A percentile compares a stretch with the other conserved stretches of the same genome.
Conservation (phyloP, 164 flowering plant species). For the Annona cherimola region DNA sequence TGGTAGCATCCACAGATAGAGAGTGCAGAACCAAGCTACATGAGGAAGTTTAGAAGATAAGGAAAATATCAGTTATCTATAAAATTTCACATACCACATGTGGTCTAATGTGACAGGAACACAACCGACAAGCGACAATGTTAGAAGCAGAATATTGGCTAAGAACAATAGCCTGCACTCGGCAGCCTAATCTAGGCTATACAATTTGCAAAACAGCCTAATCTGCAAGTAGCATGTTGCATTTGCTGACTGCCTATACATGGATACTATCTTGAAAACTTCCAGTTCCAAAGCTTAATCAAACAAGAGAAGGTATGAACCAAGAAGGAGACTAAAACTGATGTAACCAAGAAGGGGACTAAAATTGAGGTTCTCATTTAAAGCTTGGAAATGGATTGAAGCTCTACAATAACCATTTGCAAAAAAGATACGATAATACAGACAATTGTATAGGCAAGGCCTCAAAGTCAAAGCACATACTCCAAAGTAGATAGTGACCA, state of each 20-base stretch:
- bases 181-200: too few species aligned
- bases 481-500: slow-evolving; percentile 84
- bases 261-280: too few species aligned
- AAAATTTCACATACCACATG: too few species aligned
- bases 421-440: neutral
- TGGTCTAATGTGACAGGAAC: neutral
- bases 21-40: slow-evolving; percentile 73
- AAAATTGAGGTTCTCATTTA: too few species aligned
- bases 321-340: too few species aligned
- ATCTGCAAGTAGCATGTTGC: too few species aligned
- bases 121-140: neutral
- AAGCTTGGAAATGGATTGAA: neutral
- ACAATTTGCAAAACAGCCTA: too few species aligned
- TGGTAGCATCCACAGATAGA: slow-evolving; percentile 70
- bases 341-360: too few species aligned
- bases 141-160: neutral
- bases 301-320: too few species aligned
- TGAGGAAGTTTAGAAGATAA: slow-evolving; percentile 10
- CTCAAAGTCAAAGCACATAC: slow-evolving; percentile 37
- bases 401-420: neutral
- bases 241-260: too few species aligned
- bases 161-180: too few species aligned
- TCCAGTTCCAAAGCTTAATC: too few species aligned
- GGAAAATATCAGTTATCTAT: slow-evolving; percentile 4
- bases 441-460: neutral